Percentiles rank a stretch among this genome's conserved stretches.
These are phyloP conservation scores for Aureobasidium leucospermi DNA, from an alignment of 2,329 filamentous ascomycete species.

Conservation along the genomic window DNA sequence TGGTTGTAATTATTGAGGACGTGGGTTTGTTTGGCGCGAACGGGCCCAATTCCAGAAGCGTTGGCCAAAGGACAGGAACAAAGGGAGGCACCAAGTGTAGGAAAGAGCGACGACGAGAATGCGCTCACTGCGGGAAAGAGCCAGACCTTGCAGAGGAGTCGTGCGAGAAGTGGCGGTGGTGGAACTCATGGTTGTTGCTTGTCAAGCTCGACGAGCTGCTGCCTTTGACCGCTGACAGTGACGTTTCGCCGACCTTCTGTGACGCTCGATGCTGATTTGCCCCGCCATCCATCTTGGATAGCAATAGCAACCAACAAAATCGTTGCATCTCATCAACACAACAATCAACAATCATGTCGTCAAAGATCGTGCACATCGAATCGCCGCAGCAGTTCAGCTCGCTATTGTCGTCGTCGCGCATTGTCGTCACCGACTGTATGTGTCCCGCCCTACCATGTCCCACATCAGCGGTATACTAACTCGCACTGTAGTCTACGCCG, in stretches of 20 bases:
- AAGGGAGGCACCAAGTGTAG: constrained; percentile 26
- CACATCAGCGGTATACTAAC: constrained; percentile 1
- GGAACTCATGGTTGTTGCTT: neutral
- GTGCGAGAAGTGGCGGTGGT: neutral
- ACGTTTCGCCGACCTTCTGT: constrained; percentile 1
- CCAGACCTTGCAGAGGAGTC: constrained; percentile 23
- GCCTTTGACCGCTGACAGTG: neutral
- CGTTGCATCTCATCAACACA: neutral
- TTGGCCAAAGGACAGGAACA: constrained; percentile 22
- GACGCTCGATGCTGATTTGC: neutral
- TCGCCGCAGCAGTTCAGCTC: constrained; percentile 54
- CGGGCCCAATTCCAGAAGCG: constrained; percentile 21
- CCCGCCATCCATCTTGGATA: neutral
- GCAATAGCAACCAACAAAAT: neutral
- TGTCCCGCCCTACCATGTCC: constrained; percentile 20
- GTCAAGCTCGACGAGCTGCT: neutral
- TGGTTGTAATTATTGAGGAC: neutral
- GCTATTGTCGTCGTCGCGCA: constrained; percentile 62
- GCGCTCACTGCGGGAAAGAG: constrained; percentile 28
- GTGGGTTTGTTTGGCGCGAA: neutral
- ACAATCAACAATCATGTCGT: constrained; percentile 28
- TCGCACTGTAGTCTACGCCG: constrained; percentile 63
- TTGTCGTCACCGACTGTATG: constrained; percentile 88
- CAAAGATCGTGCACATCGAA: constrained; percentile 36
- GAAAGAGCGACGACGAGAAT: constrained; percentile 26